These are phyloP conservation scores for Penicillium rolfsii DNA, from an alignment of 2,329 filamentous ascomycete species.

Conservation along the genomic window DNA sequence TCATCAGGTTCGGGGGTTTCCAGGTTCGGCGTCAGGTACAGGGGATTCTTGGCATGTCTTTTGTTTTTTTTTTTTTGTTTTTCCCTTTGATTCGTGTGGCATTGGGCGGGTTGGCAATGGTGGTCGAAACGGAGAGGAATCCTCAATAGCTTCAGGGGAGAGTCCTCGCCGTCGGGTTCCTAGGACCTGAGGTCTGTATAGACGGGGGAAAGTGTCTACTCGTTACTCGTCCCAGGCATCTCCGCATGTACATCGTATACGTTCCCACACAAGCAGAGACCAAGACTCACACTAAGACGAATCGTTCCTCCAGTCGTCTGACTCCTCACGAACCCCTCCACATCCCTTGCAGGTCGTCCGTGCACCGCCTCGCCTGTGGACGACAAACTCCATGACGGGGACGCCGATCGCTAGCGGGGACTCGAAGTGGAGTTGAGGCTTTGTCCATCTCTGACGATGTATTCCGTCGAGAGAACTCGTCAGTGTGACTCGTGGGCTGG, in stretches of 20 bases:
- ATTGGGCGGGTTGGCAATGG: slow-evolving; percentile 1
- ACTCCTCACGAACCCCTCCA: slow-evolving; percentile 4
- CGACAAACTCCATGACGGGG: neutral
- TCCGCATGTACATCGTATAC: too few relatives aligned
- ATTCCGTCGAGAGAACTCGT: too few relatives aligned
- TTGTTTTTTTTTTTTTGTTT: neutral
- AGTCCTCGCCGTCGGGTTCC: too few relatives aligned
- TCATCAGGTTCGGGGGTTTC: slow-evolving; percentile 5
- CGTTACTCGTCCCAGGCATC: too few relatives aligned
- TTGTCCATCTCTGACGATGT: neutral
- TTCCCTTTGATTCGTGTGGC: neutral
- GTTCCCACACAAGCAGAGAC: neutral
- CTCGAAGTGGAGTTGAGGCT: slow-evolving; percentile 1
- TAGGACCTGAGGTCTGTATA: too few relatives aligned
- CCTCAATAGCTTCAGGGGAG: neutral
- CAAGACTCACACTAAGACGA: neutral
- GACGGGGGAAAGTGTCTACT: too few relatives aligned
- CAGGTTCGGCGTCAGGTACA: neutral
- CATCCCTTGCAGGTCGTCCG: slow-evolving; percentile 7
- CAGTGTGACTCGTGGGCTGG: neutral
- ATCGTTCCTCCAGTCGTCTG: slow-evolving; percentile 5
- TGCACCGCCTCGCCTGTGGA: neutral
- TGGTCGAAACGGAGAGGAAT: slow-evolving; percentile 1
- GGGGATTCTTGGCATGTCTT: too few relatives aligned
- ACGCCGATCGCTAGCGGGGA: slow-evolving; percentile 7